Evolutionary conservation across 495 filamentous ascomycete genomes (phyloP).

Genomic region (Xylaria nigripes): DNA sequence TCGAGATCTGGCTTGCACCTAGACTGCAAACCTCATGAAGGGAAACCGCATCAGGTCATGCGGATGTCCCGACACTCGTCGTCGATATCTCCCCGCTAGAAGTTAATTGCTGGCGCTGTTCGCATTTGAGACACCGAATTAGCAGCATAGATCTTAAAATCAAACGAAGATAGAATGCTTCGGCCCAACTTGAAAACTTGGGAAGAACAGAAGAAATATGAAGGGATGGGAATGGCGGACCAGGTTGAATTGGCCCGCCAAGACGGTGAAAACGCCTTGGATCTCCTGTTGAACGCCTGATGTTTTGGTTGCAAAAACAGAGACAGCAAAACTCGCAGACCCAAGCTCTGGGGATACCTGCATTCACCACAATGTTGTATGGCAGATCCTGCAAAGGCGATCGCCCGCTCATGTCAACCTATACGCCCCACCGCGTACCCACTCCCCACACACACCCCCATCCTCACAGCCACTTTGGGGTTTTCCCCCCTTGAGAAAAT

Average conservation of each 20-base stretch:
- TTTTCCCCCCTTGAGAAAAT: neutral
- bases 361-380: conserved; percentile 44
- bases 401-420: conserved; percentile 18
- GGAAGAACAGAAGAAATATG: conserved; percentile 5
- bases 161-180: neutral
- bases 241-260: conserved; percentile 64
- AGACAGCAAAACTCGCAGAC: conserved; percentile 48
- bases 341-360: conserved; percentile 35
- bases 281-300: conserved; percentile 67
- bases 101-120: neutral
- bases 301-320: conserved; percentile 78
- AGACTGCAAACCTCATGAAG: neutral
- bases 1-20: neutral
- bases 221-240: conserved; percentile 32
- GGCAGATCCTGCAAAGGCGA: conserved; percentile 23
- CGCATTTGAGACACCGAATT: neutral
- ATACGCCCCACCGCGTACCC: conserved; percentile 21
- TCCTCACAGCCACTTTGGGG: neutral
- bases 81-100: neutral
- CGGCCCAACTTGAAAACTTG: neutral
- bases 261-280: conserved; percentile 61
- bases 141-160: neutral
- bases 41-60: neutral
- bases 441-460: conserved; percentile 11
- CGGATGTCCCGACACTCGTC: neutral